Evolutionary conservation across 768 basidiomycete species (phyloP), one percentile per base, ranked within the genome.

Genomic region (Termitomyces sp.): DNA sequence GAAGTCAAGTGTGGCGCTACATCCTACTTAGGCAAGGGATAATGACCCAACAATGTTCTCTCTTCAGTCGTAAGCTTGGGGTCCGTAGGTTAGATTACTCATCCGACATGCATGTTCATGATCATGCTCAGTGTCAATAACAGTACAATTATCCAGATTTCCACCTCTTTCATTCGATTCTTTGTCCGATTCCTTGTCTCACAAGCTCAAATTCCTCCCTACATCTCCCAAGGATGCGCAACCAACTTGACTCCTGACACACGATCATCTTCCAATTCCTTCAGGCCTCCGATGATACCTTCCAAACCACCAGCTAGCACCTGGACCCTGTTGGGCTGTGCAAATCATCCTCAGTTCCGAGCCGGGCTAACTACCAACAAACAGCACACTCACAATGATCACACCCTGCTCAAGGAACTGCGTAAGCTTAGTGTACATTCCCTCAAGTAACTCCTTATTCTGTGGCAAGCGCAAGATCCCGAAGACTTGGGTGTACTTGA

Each of bases 221-320:
- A 58, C 14, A 32, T 40, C 10, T 48, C 55, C 55, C 58, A 55
- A 17, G 79, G 79, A 47, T 62, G 70, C 54, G 66, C 70, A 50
- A 80, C 69, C 37, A 81, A 62, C 63, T 80, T 81, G 25, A 71
- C 63, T 3, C 76, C 77, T 45, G 76, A 78, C 17, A 80, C 72
- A 58, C 73, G 64, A 32, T 72, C 70, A 3, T 68, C 66, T 57
- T 73, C 66, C 62, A 82, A 61, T 44, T 73, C 68, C 63, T 72
- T 67, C 47, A 83, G 62, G 9, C 75, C 82, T 12, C 65, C 65
- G 34, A 66, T 61, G 54, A 81, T 73, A 10, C 73, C 79, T 30
- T 64, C 67, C 23, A 82, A 64, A 8, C 81, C 80, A 12, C 69
- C 68, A 0, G 71, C 65, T 12, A 82, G 53, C 16, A 74, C 62